A percentile compares a stretch with the other conserved stretches of the same genome.
phyloP scores from a whole-genome alignment of 2,329 filamentous ascomycete genomes.

The Aspergillus sp. region DNA sequence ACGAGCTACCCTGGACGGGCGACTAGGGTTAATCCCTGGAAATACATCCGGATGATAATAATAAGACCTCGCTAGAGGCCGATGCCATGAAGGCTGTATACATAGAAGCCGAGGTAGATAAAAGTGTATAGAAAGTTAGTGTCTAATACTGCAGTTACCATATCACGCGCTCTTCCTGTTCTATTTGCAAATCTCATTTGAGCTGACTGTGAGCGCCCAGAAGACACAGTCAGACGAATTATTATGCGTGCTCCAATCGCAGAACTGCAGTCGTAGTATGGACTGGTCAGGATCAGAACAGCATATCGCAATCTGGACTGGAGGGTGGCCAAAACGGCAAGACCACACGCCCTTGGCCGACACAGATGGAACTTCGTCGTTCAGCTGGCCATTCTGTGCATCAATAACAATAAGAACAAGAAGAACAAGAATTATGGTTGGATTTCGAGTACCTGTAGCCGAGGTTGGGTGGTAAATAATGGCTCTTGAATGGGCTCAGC shows the following conservation, averaged over 20 bases:
- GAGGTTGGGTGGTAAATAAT: neutral
- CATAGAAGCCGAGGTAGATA: neutral
- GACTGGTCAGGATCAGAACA: conserved; percentile 5
- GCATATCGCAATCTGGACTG: conserved; percentile 9
- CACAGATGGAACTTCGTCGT: conserved; percentile 3
- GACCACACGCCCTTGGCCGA: conserved; percentile 1
- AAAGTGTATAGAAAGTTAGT: neutral
- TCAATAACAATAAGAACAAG: neutral
- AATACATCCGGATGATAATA: neutral
- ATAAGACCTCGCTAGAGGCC: too few species aligned
- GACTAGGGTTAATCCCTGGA: conserved; percentile 1
- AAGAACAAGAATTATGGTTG: too few species aligned
- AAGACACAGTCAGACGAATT: neutral
- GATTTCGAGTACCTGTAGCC: neutral
- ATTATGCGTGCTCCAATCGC: neutral
- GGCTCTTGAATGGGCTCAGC: neutral
- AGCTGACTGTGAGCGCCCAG: neutral
- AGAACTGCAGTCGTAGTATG: conserved; percentile 4
- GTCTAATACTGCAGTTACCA: neutral
- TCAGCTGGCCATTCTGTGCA: neutral
- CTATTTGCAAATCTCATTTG: neutral
- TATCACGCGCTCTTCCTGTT: neutral
- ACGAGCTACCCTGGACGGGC: neutral
- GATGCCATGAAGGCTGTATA: neutral
- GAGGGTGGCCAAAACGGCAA: neutral